Conservation (phyloP, 768 basidiomycete species). For the Tricholoma sp. region DNA sequence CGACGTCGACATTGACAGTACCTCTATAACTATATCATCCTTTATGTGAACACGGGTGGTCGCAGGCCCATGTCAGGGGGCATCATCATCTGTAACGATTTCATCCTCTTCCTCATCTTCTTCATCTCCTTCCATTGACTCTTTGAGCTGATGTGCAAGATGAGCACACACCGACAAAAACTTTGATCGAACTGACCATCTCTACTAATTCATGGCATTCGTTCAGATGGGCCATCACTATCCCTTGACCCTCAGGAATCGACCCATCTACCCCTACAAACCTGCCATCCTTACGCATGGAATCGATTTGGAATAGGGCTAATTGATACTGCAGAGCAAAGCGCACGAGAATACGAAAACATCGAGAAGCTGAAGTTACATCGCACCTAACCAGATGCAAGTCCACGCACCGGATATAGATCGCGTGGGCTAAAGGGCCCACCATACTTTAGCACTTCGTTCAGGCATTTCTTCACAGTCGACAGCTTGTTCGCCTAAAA, state of each 20-base stretch:
- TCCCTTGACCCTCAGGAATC: conserved; percentile 94
- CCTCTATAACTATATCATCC: background rate
- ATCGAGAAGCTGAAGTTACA: background rate
- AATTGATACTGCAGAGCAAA: conserved; percentile 70
- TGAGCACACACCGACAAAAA: background rate
- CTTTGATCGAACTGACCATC: conserved; percentile 55
- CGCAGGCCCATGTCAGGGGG: background rate
- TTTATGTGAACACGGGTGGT: background rate
- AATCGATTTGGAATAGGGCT: conserved; percentile 93
- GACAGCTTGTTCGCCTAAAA: conserved; percentile 90
- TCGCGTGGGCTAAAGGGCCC: conserved; percentile 91
- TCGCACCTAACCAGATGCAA: background rate
- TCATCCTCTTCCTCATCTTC: conserved; percentile 43
- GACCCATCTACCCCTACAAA: conserved; percentile 85
- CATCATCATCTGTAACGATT: background rate
- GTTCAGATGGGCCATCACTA: conserved; percentile 91
- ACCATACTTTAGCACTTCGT: conserved; percentile 93
- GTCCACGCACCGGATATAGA: conserved; percentile 76
- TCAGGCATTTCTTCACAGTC: conserved; percentile 94
- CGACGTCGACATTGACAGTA: background rate
- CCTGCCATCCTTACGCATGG: conserved; percentile 87
- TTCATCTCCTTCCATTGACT: conserved; percentile 70
- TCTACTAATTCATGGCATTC: conserved; percentile 95
- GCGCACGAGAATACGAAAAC: background rate
- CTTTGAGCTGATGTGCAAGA: conserved; percentile 52